Conservation (phyloP, 306 rosid genomes). For the Erythrophleum fordii region DNA sequence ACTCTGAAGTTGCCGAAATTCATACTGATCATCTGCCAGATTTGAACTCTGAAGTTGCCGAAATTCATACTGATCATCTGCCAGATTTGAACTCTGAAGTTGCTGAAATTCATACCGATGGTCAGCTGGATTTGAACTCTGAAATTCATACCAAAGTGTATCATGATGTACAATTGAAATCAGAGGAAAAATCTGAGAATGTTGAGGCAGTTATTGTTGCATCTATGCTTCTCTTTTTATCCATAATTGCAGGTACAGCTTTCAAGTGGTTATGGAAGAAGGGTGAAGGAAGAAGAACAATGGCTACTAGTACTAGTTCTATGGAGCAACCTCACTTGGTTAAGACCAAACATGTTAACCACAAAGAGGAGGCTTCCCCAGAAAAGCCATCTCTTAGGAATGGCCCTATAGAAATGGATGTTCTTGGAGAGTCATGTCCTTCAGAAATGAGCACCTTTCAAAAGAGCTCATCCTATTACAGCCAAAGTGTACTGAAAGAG, state of each 20-base stretch:
- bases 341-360: slow-evolving; percentile 33
- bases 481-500: slow-evolving; percentile 21
- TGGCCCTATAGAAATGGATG: slow-evolving; percentile 46
- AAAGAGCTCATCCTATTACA: slow-evolving; percentile 40
- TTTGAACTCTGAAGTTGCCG: no score
- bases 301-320: background rate
- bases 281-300: slow-evolving; percentile 33
- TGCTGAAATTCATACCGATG: background rate
- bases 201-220: slow-evolving; percentile 29
- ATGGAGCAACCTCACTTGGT: slow-evolving; percentile 33
- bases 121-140: background rate
- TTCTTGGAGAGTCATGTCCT: slow-evolving; percentile 56
- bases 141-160: background rate
- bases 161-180: background rate
- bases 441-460: slow-evolving; percentile 77
- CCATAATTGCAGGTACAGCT: slow-evolving; percentile 45
- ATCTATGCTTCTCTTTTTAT: slow-evolving; percentile 30
- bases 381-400: slow-evolving; percentile 47
- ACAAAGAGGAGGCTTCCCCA: slow-evolving; percentile 32
- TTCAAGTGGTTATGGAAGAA: slow-evolving; percentile 45
- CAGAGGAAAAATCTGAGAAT: slow-evolving; percentile 28
- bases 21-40: background rate
- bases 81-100: slow-evolving; percentile 23
- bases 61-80: background rate
- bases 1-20: slow-evolving; percentile 8